Evolutionary conservation across 2,329 filamentous ascomycete genomes (phyloP), one percentile per base, ranked within the genome.

Genomic region (Lachnellula suecica): DNA sequence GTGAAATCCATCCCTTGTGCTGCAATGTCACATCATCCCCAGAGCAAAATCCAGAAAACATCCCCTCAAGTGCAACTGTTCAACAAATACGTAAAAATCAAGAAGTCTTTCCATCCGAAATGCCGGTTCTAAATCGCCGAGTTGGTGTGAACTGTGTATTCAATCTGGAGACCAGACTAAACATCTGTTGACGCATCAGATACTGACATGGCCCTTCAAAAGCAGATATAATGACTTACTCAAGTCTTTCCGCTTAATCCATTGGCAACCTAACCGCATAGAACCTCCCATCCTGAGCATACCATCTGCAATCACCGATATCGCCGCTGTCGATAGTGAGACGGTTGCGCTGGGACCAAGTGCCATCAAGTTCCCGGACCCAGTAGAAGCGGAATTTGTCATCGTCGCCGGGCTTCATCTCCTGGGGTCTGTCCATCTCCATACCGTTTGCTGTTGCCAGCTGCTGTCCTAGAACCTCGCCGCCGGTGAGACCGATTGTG

Each of bases 331-430:
- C 83, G 67, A 87, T 82, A 48, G 80, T 79, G 67, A 76, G 75
- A 27, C 82, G 79, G 66, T 75, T 81, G 66, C 80, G 77, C 67
- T 83, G 74, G 31, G 77, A 79, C 78, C 78, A 85, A 53, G 78
- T 75, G 45, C 79, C 78, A 67, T 86, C 81, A 59, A 79, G 69
- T 70, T 86, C 82, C 52, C 81, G 78, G 61, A 79, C 75, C 71
- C 77, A 81, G 70, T 85, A 87, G 71, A 81, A 79, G 56, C 82
- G 80, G 41, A 74, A 74, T 35, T 79, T 77, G 67, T 84, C 78
- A 58, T 82, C 77, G 62, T 85, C 82, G 19, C 76, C 74, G 2
- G 83, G 83, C 68, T 83, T 81, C 65, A 85, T 82, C 60, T 84
- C 81, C 72, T 85, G 82, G 47, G 62, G 60, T 40, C 57, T 49